Base-by-base conservation (phyloP, 2,329 filamentous ascomycete species). In the Tolypocladium amazonense region DNA sequence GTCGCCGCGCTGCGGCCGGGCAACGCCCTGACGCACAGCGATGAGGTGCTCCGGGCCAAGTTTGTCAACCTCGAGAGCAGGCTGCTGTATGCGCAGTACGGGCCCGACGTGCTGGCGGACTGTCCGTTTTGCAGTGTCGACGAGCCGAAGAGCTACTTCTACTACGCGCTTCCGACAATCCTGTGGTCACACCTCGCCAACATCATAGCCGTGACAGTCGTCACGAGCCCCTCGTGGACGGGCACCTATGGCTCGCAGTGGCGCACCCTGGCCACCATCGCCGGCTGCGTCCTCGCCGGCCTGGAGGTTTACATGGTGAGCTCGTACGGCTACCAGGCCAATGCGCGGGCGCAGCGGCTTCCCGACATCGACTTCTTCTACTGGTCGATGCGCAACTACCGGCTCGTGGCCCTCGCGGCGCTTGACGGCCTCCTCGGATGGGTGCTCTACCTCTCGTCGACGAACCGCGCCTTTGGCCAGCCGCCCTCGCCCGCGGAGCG, bases 71-170 rank as follows among this genome's bases (percentile, higher is more conserved):
- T 87, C 58, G 86, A 90, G 65, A 88, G 88, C 56, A 82, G 90
- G 58, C 81, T 94, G 61, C 79, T 96, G 9, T 97, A 97, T 75
- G 80, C 95, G 58, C 86, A 88, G 61, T 95, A 86, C 73, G 94
- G 94, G 2, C 90, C 92, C 0, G 79, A 83, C 39, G 84, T 87
- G 11, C 72, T 97, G 43, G 79, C 86, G 27, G 79, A 85, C 61
- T 97, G 92, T 72, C 81, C 84, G n/a, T 96, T 96, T 76, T 97
- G 92, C 81, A 79, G 77, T 57, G 75, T 84, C n/a, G 86, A 89
- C 61, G 85, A 89, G 56, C 81, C 85, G 6, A 78, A 77, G 43
- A 84, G 82, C 50, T 97, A 92, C 76, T 81, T 96, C 56, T 82
- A 89, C 71, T 97, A 96, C 75, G 87, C 89, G 18, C 74, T 95